Percentiles rank a stretch among this genome's conserved stretches.
Evolutionary conservation across 2,329 filamentous ascomycete species (phyloP).

Genomic region (Fusarium musae): DNA sequence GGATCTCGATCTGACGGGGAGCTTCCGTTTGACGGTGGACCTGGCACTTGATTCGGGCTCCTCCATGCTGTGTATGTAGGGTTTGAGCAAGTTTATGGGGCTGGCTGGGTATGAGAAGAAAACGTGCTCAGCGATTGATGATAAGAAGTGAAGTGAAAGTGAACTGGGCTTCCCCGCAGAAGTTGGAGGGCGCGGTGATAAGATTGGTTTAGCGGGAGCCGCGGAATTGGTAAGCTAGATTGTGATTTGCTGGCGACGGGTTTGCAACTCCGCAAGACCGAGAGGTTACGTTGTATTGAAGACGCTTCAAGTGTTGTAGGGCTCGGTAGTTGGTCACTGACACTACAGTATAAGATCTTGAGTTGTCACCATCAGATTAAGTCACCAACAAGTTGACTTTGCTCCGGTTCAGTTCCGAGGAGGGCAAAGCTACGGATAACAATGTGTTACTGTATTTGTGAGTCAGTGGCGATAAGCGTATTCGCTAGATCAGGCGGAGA

Average conservation of each 20-base stretch:
- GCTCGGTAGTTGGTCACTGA: background rate
- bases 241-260: background rate
- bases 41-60: background rate
- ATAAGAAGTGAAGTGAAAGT: constrained; percentile 1
- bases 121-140: constrained; percentile 10
- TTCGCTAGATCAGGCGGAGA: background rate
- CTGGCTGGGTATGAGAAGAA: background rate
- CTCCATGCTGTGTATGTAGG: background rate
- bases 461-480: background rate
- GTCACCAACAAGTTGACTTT: rapidly evolving
- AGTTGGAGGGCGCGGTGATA: background rate
- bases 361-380: background rate
- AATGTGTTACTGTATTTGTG: background rate
- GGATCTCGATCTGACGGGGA: constrained; percentile 25
- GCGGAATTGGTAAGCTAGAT: background rate
- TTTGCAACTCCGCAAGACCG: background rate
- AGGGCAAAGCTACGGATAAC: background rate
- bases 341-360: background rate
- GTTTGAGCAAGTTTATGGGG: background rate
- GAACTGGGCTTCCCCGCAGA: constrained; percentile 29
- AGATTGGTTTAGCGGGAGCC: constrained; percentile 20
- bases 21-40: constrained; percentile 8
- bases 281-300: background rate
- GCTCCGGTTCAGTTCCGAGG: background rate
- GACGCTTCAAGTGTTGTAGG: background rate